phyloP scores from a whole-genome alignment of 495 filamentous ascomycete species.

The Lineolata rhizophorae region DNA sequence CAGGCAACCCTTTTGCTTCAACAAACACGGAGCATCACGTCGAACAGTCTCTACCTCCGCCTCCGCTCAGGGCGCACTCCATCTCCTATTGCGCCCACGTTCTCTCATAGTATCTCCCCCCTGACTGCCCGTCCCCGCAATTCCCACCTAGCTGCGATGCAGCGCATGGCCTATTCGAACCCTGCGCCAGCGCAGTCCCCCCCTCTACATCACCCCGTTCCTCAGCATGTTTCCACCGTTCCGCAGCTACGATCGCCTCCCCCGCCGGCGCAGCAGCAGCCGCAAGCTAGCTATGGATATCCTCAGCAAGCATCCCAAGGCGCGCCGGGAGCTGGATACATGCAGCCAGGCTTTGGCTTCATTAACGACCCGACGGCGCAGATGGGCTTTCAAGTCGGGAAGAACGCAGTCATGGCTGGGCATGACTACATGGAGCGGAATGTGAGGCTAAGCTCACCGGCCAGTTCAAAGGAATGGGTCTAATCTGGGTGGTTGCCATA shows the following conservation, averaged over 20 bases:
- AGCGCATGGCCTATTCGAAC: slow-evolving; percentile 55
- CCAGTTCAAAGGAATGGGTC: slow-evolving; percentile 1
- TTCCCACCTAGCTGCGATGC: too few relatives aligned
- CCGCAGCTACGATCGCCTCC: slow-evolving; percentile 97
- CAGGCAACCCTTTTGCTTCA: too few relatives aligned
- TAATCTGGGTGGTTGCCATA: slow-evolving; percentile 19
- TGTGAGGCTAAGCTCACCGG: slow-evolving; percentile 22
- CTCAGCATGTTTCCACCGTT: slow-evolving; percentile 94
- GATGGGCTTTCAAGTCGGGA: slow-evolving; percentile 85
- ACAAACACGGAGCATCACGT: too few relatives aligned
- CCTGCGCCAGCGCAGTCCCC: slow-evolving; percentile 60
- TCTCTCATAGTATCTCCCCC: too few relatives aligned
- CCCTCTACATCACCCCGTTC: slow-evolving; percentile 92
- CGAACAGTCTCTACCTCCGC: too few relatives aligned
- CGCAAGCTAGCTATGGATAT: slow-evolving; percentile 50
- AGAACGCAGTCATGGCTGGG: slow-evolving; percentile 68
- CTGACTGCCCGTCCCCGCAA: too few relatives aligned
- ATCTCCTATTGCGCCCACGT: too few relatives aligned
- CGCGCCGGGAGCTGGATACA: slow-evolving; percentile 11
- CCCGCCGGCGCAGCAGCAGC: slow-evolving; percentile 47
- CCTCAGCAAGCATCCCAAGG: neutral
- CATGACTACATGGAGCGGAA: slow-evolving; percentile 90
- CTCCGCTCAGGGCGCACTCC: too few relatives aligned
- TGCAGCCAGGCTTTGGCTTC: slow-evolving; percentile 66
- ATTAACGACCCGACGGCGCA: slow-evolving; percentile 93